These are phyloP conservation scores for Trichoderma sp. DNA, from an alignment of 2,329 filamentous ascomycete species.

Conservation along the genomic window DNA sequence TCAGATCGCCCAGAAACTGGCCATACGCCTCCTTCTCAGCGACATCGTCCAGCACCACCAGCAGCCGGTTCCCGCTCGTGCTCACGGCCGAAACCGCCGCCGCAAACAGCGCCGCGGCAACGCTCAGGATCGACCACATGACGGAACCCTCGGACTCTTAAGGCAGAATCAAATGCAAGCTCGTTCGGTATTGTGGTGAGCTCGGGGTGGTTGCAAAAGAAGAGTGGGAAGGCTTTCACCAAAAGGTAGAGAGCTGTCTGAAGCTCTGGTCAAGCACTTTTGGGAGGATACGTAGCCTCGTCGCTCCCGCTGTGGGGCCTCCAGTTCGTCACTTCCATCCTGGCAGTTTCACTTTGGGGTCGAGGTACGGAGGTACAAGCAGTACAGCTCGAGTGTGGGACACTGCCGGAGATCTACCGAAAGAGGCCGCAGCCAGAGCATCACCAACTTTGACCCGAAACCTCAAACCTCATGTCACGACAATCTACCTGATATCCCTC, in stretches of 20 bases:
- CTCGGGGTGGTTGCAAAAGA: too few relatives aligned
- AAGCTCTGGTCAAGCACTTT: conserved; percentile 22
- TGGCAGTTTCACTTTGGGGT: too few relatives aligned
- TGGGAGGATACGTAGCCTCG: conserved; percentile 45
- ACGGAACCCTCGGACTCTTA: background rate
- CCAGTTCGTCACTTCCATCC: conserved; percentile 18
- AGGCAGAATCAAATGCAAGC: background rate
- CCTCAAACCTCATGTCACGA: background rate
- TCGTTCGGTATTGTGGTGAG: background rate
- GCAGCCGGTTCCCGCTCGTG: conserved; percentile 74
- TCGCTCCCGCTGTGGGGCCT: conserved; percentile 19
- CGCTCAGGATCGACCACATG: conserved; percentile 76
- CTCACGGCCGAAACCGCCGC: conserved; percentile 75
- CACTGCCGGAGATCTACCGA: too few relatives aligned
- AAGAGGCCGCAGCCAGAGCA: too few relatives aligned
- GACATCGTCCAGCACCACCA: conserved; percentile 84
- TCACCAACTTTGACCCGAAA: too few relatives aligned
- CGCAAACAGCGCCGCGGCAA: conserved; percentile 67
- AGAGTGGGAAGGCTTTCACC: background rate
- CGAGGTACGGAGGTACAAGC: too few relatives aligned
- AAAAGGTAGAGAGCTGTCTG: background rate
- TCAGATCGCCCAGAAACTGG: conserved; percentile 74
- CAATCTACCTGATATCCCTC: background rate
- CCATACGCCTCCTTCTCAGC: conserved; percentile 81
- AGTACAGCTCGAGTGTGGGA: too few relatives aligned